Base-by-base conservation (phyloP, 2,329 filamentous ascomycete species). In the Cryphonectria radicalis region DNA sequence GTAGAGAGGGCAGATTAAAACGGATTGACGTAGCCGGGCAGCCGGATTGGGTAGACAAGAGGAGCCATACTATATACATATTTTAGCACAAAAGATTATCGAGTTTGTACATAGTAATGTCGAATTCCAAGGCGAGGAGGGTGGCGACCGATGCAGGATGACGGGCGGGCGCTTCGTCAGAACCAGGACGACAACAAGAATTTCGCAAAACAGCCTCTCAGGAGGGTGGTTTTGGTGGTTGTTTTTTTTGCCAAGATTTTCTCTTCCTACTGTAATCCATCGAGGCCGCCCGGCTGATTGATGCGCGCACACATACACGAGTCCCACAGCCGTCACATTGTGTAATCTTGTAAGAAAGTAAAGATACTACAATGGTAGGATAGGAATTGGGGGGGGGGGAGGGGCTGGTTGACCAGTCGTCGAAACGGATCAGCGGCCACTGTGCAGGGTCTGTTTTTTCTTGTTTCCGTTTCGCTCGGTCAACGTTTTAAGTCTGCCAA, bases 1-100 rank as follows among this genome's bases (percentile, higher is more conserved):
- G 59, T 11, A 40, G n/a, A 62, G 35, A 40, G 22, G 17, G 59
- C 19, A 62, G 35, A 19, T 19, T 62, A 62, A 22, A 22, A 40
- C 55, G 19, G 40, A 35, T 62, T 62, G 59, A 62, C 59, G 59
- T 62, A 62, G 59, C 59, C 59, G 35, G 59, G 59, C 55, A 59
- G 55, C 55, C 55, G 55, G 19, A 14, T 10, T 11, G 22, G 22
- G 43, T 13, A 46, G 43, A 46, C 7, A n/a, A 50, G 46, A 50
- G 7, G 1, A 35, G 32, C 19, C 14, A 8, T 19, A 40, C 37
- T 40, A 40, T 13, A 40, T 59, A 59, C 55, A 59, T 59, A 32
- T 32, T 17, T 14, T 57, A 57, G 53, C 53, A 57, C 57, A 7
- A 22, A 7, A 8, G 14, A 46, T 46, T 3, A 17, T 46, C 43